Base-by-base conservation (phyloP, 495 filamentous ascomycete species). In the Thozetella sp. region DNA sequence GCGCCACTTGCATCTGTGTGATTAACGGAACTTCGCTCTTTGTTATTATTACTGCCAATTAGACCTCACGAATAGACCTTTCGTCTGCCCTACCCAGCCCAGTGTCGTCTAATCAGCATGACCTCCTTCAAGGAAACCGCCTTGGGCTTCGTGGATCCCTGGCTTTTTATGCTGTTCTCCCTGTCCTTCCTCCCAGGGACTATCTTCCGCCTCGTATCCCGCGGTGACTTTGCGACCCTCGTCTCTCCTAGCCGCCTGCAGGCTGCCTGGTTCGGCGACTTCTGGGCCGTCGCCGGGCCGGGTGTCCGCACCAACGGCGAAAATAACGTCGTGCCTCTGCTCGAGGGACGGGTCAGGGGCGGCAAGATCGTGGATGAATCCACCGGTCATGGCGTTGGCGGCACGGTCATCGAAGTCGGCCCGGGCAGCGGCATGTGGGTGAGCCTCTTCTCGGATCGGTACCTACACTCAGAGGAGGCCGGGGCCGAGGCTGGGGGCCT, bases 351-450 rank as follows among this genome's bases (percentile, higher is more conserved):
- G 25, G 68, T 73, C 4, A 25, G 45, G 2, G 27, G 24, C 3
- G 79, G 77, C 25, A 2, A 3, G 23, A 55, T 70, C 12, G 56
- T 64, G 55, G 63, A 51, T 19, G 45, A 43, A 55, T 63, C 58
- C 12, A 64, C 51, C 40, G 61, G 53, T 22, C 74, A 64, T 2
- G 63, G 65, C 11, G 58, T 82, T 1, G 57, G 51, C 1, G 79
- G 78, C 11, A 64, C 62, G 3, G 71, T 81, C 1, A 45, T 82
- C 25, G 79, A 85, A 59, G 68, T 85, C 51, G 82, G 82, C 13
- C 74, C 81, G 2, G 82, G 79, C 12, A 68, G 64, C 2, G 82
- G 82, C 4, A 68, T 80, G 54, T 83, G 79, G 80, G 69, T 77
- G 2, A 61, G 68, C 24, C 34, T 79, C 22, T 80, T 77, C 56